Conservation (phyloP, 2,329 filamentous ascomycete species). For the Neofusicoccum ribis region DNA sequence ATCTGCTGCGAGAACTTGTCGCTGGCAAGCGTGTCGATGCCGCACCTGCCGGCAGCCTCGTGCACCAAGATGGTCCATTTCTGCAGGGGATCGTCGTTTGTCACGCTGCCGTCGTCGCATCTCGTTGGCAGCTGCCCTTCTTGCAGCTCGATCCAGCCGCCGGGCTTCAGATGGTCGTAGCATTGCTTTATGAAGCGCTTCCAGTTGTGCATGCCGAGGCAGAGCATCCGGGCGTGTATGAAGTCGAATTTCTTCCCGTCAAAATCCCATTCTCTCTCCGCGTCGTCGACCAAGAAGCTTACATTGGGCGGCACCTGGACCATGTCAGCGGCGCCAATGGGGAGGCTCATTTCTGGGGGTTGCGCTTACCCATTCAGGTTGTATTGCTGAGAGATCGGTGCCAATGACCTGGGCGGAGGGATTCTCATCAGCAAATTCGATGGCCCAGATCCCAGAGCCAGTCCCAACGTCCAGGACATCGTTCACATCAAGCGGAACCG, state of each 20-base stretch:
- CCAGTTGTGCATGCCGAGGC: slow-evolving; percentile 57
- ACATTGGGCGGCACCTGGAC: slow-evolving; percentile 38
- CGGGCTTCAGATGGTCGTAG: slow-evolving; percentile 45
- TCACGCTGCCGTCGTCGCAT: slow-evolving; percentile 23
- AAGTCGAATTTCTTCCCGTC: slow-evolving; percentile 54
- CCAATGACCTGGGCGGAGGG: slow-evolving; percentile 35
- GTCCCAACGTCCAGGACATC: slow-evolving; percentile 33
- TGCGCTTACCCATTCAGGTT: slow-evolving; percentile 26
- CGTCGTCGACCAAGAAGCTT: slow-evolving; percentile 37
- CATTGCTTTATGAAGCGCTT: slow-evolving; percentile 48
- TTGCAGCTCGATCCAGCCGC: slow-evolving; percentile 54
- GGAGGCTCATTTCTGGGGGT: slow-evolving; percentile 27
- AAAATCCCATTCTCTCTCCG: slow-evolving; percentile 55
- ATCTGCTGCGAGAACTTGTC: slow-evolving; percentile 39
- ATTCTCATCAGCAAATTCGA: slow-evolving; percentile 35
- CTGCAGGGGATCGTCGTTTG: background rate
- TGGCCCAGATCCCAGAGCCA: slow-evolving; percentile 39
- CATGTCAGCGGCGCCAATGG: background rate
- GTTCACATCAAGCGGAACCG: slow-evolving; percentile 24
- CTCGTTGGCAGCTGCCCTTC: slow-evolving; percentile 32
- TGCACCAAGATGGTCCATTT: slow-evolving; percentile 3
- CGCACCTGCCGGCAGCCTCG: slow-evolving; percentile 15
- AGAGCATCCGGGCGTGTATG: slow-evolving; percentile 56
- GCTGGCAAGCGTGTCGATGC: slow-evolving; percentile 26
- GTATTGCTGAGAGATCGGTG: slow-evolving; percentile 34